Base-by-base conservation (phyloP, 192 early-diverging fungal species). In the Mortierella alpina region DNA sequence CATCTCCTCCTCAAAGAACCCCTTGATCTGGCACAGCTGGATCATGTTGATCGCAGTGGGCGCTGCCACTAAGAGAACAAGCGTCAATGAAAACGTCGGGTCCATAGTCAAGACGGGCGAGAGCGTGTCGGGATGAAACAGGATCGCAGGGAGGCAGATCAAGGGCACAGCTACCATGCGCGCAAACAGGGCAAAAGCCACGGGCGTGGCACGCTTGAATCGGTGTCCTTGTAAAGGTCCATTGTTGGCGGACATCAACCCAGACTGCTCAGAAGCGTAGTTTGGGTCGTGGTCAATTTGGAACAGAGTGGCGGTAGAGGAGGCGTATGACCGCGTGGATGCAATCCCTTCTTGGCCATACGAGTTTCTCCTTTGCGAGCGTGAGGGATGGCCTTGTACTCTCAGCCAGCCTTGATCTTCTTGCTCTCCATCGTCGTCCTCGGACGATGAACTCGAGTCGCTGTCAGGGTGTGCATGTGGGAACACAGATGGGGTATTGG, bases 21-120 rank as follows among this genome's bases (percentile, higher is more conserved):
- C 90, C 41, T 88, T 90, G 14, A 90, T 88, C 84, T 92, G 90
- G 47, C 88, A 84, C 31, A 94, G 84, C 4, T 91, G 91, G n/a
- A 90, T 87, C 23, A 94, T 82, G 57, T 91, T 92, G 58, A 94
- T 89, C 3, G 92, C 92, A 3, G 92, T 91, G 8, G 92, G 92
- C 8, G 87, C 86, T 31, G 86, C 84, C 1, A 84, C 88, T 51
- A 93, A 63, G 12, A 93, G 72, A 7, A 93, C 83, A 39, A 92
- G 72, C 54, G 86, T 86, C 54, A 91, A 65, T 4, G 87, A 72
- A 63, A 93, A 92, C 22, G 91, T 84, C 0, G 91, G 92, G 53
- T 94, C 92, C 23, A 64, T 66, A 10, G 67, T 84, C 63, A 91
- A 82, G 31, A 84, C 79, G 4, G 90, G 76, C 10, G 76, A 79